Conservation (phyloP, 2,329 filamentous ascomycete genomes). For the Fusarium concolor region DNA sequence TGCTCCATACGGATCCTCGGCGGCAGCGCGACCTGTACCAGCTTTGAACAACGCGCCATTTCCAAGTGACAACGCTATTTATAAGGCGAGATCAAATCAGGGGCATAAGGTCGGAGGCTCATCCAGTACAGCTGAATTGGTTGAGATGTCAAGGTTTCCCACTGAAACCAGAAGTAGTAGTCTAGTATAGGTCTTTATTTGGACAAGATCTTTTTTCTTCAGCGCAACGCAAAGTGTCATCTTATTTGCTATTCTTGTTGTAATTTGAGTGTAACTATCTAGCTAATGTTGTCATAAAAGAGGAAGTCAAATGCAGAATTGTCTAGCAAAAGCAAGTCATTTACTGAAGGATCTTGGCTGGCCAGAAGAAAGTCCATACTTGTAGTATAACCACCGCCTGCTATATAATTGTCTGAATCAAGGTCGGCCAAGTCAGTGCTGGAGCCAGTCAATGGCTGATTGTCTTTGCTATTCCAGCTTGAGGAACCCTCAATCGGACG, state of each 20-base stretch:
- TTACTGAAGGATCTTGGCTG: not conserved
- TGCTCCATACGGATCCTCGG: not conserved
- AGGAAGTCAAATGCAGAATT: not conserved
- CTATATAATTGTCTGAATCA: accelerated
- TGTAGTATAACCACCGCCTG: accelerated
- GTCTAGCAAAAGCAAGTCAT: conserved; percentile 4
- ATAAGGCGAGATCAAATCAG: not conserved
- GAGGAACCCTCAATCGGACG: not conserved
- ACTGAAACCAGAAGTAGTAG: not conserved
- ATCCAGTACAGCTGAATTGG: conserved; percentile 8
- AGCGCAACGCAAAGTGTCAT: too few species aligned
- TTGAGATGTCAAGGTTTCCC: conserved; percentile 1
- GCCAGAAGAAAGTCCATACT: not conserved
- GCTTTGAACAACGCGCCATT: not conserved
- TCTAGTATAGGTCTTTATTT: not conserved
- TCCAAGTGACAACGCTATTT: not conserved
- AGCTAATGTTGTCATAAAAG: too few species aligned
- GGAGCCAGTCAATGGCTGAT: accelerated
- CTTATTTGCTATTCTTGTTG: too few species aligned
- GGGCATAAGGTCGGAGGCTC: not conserved
- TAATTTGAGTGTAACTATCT: too few species aligned
- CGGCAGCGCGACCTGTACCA: not conserved
- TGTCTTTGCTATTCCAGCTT: accelerated
- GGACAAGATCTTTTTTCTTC: not conserved
- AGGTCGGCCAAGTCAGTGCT: not conserved